Conservation (phyloP, 2,329 filamentous ascomycete species). For the Aspergillus sp. region DNA sequence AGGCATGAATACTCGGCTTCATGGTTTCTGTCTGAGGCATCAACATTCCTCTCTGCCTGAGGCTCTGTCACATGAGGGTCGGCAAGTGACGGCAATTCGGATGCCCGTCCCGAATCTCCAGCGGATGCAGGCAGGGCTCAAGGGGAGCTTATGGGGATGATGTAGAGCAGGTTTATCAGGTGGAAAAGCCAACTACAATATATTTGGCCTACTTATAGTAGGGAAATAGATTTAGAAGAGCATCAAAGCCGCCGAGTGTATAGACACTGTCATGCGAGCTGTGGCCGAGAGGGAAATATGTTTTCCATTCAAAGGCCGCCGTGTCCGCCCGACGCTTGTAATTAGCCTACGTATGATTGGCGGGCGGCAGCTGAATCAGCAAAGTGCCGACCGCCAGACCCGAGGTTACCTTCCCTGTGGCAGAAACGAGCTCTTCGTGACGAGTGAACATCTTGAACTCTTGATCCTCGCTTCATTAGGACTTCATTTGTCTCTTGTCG, state of each 20-base stretch:
- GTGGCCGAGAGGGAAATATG: slow-evolving; percentile 11
- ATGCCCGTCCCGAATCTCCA: neutral
- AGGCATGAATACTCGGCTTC: neutral
- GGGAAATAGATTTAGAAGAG: neutral
- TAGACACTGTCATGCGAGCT: neutral
- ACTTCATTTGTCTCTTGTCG: slow-evolving; percentile 22
- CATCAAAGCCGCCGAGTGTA: neutral
- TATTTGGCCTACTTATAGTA: neutral
- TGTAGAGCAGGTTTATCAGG: neutral
- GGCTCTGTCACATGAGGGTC: neutral
- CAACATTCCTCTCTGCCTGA: neutral
- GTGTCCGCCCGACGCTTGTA: slow-evolving; percentile 41
- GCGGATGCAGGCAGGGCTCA: too few species aligned
- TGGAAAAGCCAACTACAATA: neutral
- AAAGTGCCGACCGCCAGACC: slow-evolving; percentile 31
- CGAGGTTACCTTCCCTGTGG: slow-evolving; percentile 31
- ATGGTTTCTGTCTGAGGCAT: neutral
- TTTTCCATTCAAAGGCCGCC: slow-evolving; percentile 20
- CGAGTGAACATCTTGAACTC: slow-evolving; percentile 20
- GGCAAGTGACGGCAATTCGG: neutral
- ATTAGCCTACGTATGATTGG: slow-evolving; percentile 36
- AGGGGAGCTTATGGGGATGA: neutral
- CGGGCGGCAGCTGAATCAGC: slow-evolving; percentile 29
- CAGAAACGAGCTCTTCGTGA: slow-evolving; percentile 14
- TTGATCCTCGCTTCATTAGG: slow-evolving; percentile 20